These are phyloP conservation scores for Aureobasidium sp. DNA, from an alignment of 2,329 filamentous ascomycete species.

Conservation along the genomic window DNA sequence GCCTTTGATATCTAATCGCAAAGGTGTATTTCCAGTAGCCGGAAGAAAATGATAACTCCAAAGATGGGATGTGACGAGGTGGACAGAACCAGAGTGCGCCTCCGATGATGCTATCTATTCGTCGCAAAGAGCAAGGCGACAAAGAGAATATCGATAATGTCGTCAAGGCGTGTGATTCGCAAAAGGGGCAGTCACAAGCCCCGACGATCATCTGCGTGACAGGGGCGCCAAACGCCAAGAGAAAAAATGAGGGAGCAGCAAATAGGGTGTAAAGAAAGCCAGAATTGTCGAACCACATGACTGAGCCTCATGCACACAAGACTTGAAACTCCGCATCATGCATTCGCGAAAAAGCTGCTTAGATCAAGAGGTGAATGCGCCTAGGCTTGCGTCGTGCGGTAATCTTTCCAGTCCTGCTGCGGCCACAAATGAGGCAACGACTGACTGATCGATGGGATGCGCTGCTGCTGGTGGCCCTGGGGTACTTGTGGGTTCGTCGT, in stretches of 20 bases:
- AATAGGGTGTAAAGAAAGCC: not conserved
- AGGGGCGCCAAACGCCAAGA: constrained; percentile 10
- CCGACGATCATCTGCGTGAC: constrained; percentile 12
- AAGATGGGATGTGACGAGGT: not conserved
- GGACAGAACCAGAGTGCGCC: not conserved
- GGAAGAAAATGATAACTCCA: not conserved
- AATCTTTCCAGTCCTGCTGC: constrained; percentile 15
- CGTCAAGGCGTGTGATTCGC: not conserved
- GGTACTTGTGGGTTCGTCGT: constrained; percentile 7
- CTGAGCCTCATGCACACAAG: constrained; percentile 2
- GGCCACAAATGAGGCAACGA: constrained; percentile 14
- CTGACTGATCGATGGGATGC: constrained; percentile 20
- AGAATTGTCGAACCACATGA: constrained; percentile 3
- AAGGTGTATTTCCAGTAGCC: not conserved
- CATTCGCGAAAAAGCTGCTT: not conserved
- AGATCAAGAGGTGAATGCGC: not conserved
- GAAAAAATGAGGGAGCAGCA: not conserved
- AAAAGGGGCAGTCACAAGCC: constrained; percentile 4
- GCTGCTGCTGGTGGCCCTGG: constrained; percentile 16
- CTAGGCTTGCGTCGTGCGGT: constrained; percentile 16
- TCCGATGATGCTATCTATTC: not conserved
- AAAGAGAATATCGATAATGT: not conserved
- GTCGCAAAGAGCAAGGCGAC: not conserved
- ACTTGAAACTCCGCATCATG: not conserved
- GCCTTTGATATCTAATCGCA: constrained; percentile 7